Base-by-base conservation (phyloP, 2,329 filamentous ascomycete genomes). In the Nemania sp. region DNA sequence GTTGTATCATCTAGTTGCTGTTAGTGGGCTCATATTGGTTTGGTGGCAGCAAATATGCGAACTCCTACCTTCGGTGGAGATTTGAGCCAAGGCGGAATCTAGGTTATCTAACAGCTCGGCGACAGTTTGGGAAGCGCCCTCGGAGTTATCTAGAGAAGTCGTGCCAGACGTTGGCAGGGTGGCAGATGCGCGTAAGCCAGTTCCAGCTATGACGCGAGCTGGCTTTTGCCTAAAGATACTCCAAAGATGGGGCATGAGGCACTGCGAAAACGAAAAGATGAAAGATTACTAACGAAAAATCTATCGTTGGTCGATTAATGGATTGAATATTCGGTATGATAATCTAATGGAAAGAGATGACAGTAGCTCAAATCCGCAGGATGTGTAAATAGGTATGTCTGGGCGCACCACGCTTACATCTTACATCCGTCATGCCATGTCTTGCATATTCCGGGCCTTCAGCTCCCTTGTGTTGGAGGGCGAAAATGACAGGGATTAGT, bases 171-270 rank as follows among this genome's bases (percentile, higher is more conserved):
- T 50, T 45, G 46, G 54, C 11, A 57, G 34, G 17, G 37, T 15
- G 18, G 54, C 46, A 17, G 54, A 57, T 13, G 55, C n/a, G 9
- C 25, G 46, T 34, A 57, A 52, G 20, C 55, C 29, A 9, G 20
- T 17, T 29, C 18, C 32, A 29, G 18, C 20, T 7, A 12, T 9
- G 5, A 34, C 48, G n/a, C 55, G 55, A 51, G 43, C 39, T 6
- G 47, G 40, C 40, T 39, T 57, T 25, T 47, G 55, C 40, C 47
- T 32, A 37, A 51, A 5, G n/a, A 52, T 46, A 13, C 29, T 46
- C 40, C 47, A 52, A 32, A 51, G 12, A 57, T 32, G 48, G 20
- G 47, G 25, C 54, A 57, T 37, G 5, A 39, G 17, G 54, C 25
- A 35, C 25, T n/a, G 29, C 5, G 7, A 17, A 12, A 49, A 42